phyloP scores from a whole-genome alignment of 2,329 filamentous ascomycete genomes.

The Colletotrichum sp. region DNA sequence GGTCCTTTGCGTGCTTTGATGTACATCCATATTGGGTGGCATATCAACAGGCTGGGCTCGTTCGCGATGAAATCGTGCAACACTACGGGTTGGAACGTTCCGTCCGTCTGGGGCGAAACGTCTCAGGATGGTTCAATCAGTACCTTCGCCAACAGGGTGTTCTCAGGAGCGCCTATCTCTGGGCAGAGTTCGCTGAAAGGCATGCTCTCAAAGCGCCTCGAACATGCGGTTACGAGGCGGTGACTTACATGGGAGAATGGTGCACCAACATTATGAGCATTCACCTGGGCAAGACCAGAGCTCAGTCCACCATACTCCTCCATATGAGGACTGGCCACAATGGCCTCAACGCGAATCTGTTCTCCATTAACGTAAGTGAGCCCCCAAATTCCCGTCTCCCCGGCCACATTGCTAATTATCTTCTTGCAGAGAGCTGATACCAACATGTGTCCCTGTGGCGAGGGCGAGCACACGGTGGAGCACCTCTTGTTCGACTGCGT shows the following conservation, averaged over 20 bases:
- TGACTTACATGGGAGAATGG: not conserved
- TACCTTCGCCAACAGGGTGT: not conserved
- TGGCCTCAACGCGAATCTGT: not conserved
- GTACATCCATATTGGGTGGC: not conserved
- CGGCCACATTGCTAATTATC: not conserved
- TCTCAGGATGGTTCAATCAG: not conserved
- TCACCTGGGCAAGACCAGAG: not conserved
- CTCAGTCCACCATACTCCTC: not conserved
- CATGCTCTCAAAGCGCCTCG: not conserved
- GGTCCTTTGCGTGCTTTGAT: not conserved
- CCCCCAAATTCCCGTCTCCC: not conserved
- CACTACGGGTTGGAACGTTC: not conserved
- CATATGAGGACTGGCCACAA: not conserved
- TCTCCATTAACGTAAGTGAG: not conserved
- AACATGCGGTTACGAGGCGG: not conserved
- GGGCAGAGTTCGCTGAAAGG: not conserved
- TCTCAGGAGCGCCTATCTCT: not conserved
- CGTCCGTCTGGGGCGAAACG: not conserved
- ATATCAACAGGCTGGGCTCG: not conserved
- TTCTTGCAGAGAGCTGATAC: not conserved
- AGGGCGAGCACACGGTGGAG: not conserved
- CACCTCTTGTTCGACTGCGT: not conserved
- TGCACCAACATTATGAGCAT: not conserved
- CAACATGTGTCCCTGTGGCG: not conserved
- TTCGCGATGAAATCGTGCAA: not conserved